Evolutionary conservation across 169 alveolate species (phyloP).

Genomic region (Cryptosporidium andersoni): DNA sequence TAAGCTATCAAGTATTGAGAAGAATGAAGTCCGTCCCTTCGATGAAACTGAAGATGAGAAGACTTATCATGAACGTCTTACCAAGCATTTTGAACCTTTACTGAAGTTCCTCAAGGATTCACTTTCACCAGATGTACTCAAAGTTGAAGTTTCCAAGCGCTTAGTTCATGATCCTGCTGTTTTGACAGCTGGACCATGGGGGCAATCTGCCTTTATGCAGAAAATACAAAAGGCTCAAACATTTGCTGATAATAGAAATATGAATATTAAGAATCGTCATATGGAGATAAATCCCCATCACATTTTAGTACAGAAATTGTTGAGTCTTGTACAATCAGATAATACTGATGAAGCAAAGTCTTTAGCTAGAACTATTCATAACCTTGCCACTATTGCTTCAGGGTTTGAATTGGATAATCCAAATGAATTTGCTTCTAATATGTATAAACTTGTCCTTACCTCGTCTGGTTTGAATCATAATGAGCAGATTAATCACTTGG

Average conservation of each 20-base stretch:
- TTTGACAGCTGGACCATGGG: constrained; percentile 88
- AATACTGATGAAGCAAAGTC: constrained; percentile 22
- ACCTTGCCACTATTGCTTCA: constrained; percentile 60
- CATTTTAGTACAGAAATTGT: constrained; percentile 88
- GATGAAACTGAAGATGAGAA: constrained; percentile 81
- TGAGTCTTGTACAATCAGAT: constrained; percentile 23
- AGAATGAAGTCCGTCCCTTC: constrained; percentile 82
- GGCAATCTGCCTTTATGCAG: constrained; percentile 91
- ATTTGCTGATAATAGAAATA: constrained; percentile 73
- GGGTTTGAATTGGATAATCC: constrained; percentile 68
- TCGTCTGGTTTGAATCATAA: constrained; percentile 37
- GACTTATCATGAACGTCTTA: constrained; percentile 79
- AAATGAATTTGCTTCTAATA: constrained; percentile 49
- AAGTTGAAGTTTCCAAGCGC: constrained; percentile 85
- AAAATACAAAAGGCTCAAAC: constrained; percentile 86
- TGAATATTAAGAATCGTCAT: constrained; percentile 83
- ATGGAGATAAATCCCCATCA: constrained; percentile 96
- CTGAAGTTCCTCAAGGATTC: constrained; percentile 82
- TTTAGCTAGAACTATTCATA: constrained; percentile 31
- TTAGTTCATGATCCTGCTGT: constrained; percentile 87
- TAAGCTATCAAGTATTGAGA: constrained; percentile 82
- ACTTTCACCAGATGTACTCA: constrained; percentile 76
- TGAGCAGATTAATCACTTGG: constrained; percentile 30
- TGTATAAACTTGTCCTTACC: constrained; percentile 25
- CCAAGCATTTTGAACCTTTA: constrained; percentile 76